Conservation (phyloP, 2,329 filamentous ascomycete genomes). For the Pseudogymnoascus sp. region DNA sequence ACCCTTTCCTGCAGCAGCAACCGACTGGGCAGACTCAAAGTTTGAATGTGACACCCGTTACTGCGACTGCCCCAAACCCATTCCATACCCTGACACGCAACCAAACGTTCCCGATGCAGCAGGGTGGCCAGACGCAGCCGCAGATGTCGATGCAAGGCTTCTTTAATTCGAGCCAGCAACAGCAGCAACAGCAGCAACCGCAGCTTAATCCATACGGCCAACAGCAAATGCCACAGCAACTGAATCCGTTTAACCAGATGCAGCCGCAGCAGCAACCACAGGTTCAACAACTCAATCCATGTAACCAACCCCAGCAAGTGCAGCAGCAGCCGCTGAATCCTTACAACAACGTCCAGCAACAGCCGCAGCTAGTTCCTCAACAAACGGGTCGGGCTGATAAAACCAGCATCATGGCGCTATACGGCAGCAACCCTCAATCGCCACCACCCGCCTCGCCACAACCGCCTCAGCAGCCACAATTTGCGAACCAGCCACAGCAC, state of each 20-base stretch:
- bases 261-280: slow-evolving; percentile 27
- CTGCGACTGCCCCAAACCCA: neutral
- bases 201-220: slow-evolving; percentile 20
- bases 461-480: slow-evolving; percentile 21
- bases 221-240: slow-evolving; percentile 36
- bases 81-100: neutral
- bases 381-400: slow-evolving; percentile 55
- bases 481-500: slow-evolving; percentile 22
- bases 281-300: slow-evolving; percentile 24
- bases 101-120: slow-evolving; percentile 5
- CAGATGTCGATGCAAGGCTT: neutral
- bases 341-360: slow-evolving; percentile 24
- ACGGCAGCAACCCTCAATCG: slow-evolving; percentile 41
- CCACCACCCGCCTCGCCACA: slow-evolving; percentile 32
- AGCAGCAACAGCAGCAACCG: slow-evolving; percentile 35
- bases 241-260: slow-evolving; percentile 10
- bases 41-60: slow-evolving; percentile 8
- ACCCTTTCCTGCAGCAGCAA: slow-evolving; percentile 16
- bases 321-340: slow-evolving; percentile 27
- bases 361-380: slow-evolving; percentile 33
- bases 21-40: slow-evolving; percentile 17
- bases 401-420: slow-evolving; percentile 68
- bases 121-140: slow-evolving; percentile 1
- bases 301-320: slow-evolving; percentile 22
- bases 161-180: slow-evolving; percentile 28